Percentiles rank a stretch among this genome's conserved stretches.
Evolutionary conservation across 1,139 yeast genomes (phyloP).

Genomic region (Suhomyces maxii): DNA sequence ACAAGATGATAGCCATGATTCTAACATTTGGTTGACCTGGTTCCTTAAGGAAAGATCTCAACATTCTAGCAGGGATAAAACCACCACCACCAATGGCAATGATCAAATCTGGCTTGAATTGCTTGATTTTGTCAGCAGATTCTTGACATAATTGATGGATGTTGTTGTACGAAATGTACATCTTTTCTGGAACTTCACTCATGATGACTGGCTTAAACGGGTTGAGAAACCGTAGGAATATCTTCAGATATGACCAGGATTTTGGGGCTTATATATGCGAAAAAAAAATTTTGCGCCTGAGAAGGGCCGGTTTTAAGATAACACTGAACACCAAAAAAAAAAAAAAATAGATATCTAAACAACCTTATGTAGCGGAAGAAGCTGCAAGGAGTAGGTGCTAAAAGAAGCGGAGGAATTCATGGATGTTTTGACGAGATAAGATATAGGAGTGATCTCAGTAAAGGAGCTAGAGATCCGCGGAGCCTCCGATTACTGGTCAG

Average conservation of each 20-base stretch:
- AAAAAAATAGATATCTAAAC: not conserved
- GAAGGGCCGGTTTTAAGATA: not conserved
- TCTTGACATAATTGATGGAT: constrained; percentile 92
- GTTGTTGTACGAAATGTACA: constrained; percentile 87
- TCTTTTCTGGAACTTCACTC: constrained; percentile 46
- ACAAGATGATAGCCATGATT: constrained; percentile 90
- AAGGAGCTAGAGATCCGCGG: too few relatives aligned
- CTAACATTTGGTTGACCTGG: constrained; percentile 87
- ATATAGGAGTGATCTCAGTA: too few relatives aligned
- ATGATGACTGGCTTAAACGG: constrained; percentile 5
- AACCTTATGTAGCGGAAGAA: too few relatives aligned
- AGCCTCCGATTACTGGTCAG: too few relatives aligned
- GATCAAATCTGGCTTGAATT: constrained; percentile 74
- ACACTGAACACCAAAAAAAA: not conserved
- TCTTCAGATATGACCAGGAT: not conserved
- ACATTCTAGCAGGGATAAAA: constrained; percentile 92
- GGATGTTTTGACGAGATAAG: too few relatives aligned
- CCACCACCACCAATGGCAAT: constrained; percentile 96
- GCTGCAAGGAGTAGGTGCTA: too few relatives aligned
- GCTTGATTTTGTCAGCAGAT: constrained; percentile 69
- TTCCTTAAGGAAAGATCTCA: constrained; percentile 84
- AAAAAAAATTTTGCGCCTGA: constrained; percentile 1
- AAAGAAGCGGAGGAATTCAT: too few relatives aligned
- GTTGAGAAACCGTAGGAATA: constrained; percentile 5
- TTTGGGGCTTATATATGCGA: constrained; percentile 3